phyloP scores from a whole-genome alignment of 768 basidiomycete genomes.

The Mycena latifolia region DNA sequence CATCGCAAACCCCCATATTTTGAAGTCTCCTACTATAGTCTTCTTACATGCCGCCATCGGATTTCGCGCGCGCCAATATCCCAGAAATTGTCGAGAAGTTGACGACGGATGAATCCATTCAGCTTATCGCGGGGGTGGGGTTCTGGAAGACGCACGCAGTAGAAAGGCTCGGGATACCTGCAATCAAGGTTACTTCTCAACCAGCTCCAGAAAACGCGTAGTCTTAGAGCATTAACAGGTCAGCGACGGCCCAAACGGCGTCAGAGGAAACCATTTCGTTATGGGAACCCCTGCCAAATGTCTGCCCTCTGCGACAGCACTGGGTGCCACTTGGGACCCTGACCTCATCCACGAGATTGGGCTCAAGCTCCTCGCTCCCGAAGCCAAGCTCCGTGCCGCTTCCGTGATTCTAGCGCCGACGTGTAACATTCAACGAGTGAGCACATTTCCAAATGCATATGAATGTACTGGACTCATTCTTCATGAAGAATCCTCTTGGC shows the following conservation, averaged over 20 bases:
- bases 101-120: conserved; percentile 81
- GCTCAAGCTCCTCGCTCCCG: conserved; percentile 72
- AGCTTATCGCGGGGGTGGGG: conserved; percentile 78
- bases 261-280: conserved; percentile 81
- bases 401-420: conserved; percentile 84
- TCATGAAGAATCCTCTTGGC: conserved; percentile 72
- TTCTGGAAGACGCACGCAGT: conserved; percentile 82
- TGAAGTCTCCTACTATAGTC: not conserved
- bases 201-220: not conserved
- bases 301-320: conserved; percentile 78
- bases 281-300: conserved; percentile 87
- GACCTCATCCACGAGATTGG: conserved; percentile 74
- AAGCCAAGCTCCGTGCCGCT: conserved; percentile 78
- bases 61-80: conserved; percentile 75
- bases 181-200: conserved; percentile 65
- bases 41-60: conserved; percentile 71
- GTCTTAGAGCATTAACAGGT: conserved; percentile 53
- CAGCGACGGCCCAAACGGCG: conserved; percentile 86
- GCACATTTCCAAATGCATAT: not conserved
- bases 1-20: not conserved
- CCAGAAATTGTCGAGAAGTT: conserved; percentile 72
- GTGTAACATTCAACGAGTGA: conserved; percentile 85
- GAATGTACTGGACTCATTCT: conserved; percentile 12
- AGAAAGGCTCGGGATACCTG: conserved; percentile 76
- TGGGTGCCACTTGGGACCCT: conserved; percentile 82